Percentiles rank a stretch among this genome's conserved stretches.
phyloP scores from a whole-genome alignment of 2,329 filamentous ascomycete genomes.

The Colletotrichum plurivorum region DNA sequence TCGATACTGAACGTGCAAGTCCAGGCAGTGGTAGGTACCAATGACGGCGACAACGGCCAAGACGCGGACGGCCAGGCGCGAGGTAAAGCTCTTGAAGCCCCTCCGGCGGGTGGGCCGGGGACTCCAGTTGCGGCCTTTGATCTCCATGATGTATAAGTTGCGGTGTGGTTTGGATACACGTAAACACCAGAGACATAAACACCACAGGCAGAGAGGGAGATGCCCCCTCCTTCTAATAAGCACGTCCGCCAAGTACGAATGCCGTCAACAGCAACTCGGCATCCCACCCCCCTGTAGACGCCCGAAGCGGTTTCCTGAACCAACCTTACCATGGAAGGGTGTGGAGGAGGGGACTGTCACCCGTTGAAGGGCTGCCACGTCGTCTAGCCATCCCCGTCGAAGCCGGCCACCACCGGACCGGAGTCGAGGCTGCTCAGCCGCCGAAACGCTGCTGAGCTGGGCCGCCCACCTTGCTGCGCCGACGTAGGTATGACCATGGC shows the following conservation, averaged over 20 bases:
- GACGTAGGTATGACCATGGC: background rate
- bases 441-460: slow-evolving; percentile 21
- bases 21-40: slow-evolving; percentile 27
- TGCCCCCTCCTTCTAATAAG: slow-evolving; percentile 26
- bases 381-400: slow-evolving; percentile 35
- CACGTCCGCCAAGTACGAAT: slow-evolving; percentile 12
- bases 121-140: slow-evolving; percentile 36
- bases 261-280: background rate
- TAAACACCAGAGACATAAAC: background rate
- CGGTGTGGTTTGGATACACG: background rate
- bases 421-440: background rate
- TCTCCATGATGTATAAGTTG: slow-evolving; percentile 2
- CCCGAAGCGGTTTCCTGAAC: slow-evolving; percentile 4
- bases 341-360: slow-evolving; percentile 20
- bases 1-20: slow-evolving; percentile 34
- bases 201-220: background rate
- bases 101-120: slow-evolving; percentile 25
- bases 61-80: slow-evolving; percentile 22
- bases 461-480: background rate
- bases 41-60: slow-evolving; percentile 25
- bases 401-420: slow-evolving; percentile 1
- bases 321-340: slow-evolving; percentile 25
- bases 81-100: slow-evolving; percentile 8
- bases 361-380: slow-evolving; percentile 19
- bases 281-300: background rate